Evolutionary conservation across 2,329 filamentous ascomycete genomes (phyloP), one percentile per base, ranked within the genome.

Genomic region (Gnomoniopsis sp.): DNA sequence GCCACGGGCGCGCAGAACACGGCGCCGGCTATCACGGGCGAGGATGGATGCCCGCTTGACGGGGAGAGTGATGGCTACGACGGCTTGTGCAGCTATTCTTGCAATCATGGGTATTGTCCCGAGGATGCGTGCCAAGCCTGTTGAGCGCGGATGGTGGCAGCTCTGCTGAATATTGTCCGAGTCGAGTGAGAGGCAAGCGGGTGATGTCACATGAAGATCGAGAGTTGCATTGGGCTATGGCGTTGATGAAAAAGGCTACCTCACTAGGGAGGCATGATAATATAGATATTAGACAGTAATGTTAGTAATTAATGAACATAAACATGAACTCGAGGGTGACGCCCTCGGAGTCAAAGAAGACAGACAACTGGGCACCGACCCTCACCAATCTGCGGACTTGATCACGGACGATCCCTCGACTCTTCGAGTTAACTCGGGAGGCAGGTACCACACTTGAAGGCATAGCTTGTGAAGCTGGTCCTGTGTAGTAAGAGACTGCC

Each of bases 101-200:
- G 56, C 22, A 58, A 58, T 26, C 56, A 58, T 17, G 56, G 56
- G 21, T 58, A 58, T 22, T 58, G 56, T 53, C 56, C 56, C 10
- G 15, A 26, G 17, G 53, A 50, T 21, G 56, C 56, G 12, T 58
- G 56, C 38, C 56, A 41, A 8, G 56, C 38, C 38, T 41, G 38
- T 41, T 41, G 38, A 41, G 38, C 38, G 4, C 38, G 38, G 38
- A 41, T 41, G 38, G 38, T 41, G 38, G 38, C 38, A 41, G 38
- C n/a, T 41, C 38, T 41, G 38, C 38, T 41, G 38, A 41, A 41
- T 41, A 41, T 41, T 41, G 6, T 41, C 38, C 38, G 38, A 41
- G 38, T 41, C 38, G 38, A 41, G 38, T 41, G 38, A 41, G 38
- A 41, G 38, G 38, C 12, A 12, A 41, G 38, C 38, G 38, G 38